Evolutionary conservation across 2,329 filamentous ascomycete genomes (phyloP), one percentile per base, ranked within the genome.

Genomic region (Cryphonectria radicalis): DNA sequence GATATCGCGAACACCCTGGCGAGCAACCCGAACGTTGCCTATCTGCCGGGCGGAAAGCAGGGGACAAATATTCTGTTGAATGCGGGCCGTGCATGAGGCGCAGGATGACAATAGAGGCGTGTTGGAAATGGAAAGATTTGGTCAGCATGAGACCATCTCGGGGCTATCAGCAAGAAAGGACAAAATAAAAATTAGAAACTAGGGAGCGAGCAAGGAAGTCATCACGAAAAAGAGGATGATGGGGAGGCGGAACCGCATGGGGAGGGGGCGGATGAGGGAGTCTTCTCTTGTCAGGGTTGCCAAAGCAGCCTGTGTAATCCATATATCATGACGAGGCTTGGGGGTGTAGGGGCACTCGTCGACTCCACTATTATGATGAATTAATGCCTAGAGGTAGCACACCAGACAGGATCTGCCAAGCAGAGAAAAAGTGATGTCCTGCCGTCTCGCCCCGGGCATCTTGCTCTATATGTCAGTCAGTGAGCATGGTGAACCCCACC

Each of bases 1-100:
- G 97, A 99, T 78, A 98, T 99, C 83, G 96, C 96, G 13, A 90
- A 94, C 83, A 95, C 95, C 76, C 84, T 99, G 79, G 90, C 95
- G 28, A 85, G 85, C 72, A 99, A 99, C 84, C 95, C 96, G 73
- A 98, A 99, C 78, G 95, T 99, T 68, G 95, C 94, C 64, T 99
- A 99, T 82, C 84, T 99, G 74, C 96, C 96, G 3, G 90, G 93
- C 76, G 92, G 93, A 69, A 87, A 88, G 76, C 91, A 92, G 82
- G 87, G 88, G 72, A 86, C 88, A 74, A 86, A 86, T 75, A 78
- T 85, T 66, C 79, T 90, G 77, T 78, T 90, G 74, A 88, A 85
- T 46, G 87, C 89, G 1, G 83, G 83, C 37, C 81, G 81, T 77
- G 76, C 80, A 73, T 85, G 76, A 77, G 70, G 25, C 43, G 62